Evolutionary conservation across 768 basidiomycete species (phyloP), one percentile per base, ranked within the genome.

Genomic region (Leccinum imitatum): DNA sequence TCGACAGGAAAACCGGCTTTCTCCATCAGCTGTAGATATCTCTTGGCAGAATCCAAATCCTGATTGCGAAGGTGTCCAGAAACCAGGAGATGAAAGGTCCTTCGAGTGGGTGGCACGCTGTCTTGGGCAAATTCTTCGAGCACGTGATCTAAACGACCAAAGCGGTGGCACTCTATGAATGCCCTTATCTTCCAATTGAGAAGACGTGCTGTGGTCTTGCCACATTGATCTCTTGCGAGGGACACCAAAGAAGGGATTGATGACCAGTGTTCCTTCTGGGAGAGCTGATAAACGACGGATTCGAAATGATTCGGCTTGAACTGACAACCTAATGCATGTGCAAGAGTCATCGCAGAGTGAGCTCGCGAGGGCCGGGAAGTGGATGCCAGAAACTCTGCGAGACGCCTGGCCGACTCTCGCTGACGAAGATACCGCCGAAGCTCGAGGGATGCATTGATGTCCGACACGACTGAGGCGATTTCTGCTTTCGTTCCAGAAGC

Each of bases 171-270:
- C 69, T 90, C 86, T 59, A 86, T 71, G 44, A 84, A 67, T 1
- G 89, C 87, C 39, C 84, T 82, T 8, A 81, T 76, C 52, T 83
- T 82, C 89, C 89, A 91, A 69, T 93, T 85, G 61, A 93, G 78
- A 23, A 92, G 76, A 33, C 84, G 81, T 31, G 73, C 63, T 3
- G 84, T 86, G 3, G 80, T 77, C 55, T 74, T 76, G 47, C 82
- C 81, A 15, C 79, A 77, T 21, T 85, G 80, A 37, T 75, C 69
- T 62, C 75, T 77, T 53, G 80, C 87, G 19, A 84, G 74, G 27
- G 74, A 70, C 55, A 84, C 81, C 17, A 84, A 67, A 21, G 72
- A 61, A 19, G 84, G 73, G 4, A 92, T 72, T 13, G 75, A 67
- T 35, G 72, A 60, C 89, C 90, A 91, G 27, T 76, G 68, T 27